Evolutionary conservation across 257 asterid species (phyloP), one percentile per base, ranked within the genome.

Genomic region (Linderniella brevidens): DNA sequence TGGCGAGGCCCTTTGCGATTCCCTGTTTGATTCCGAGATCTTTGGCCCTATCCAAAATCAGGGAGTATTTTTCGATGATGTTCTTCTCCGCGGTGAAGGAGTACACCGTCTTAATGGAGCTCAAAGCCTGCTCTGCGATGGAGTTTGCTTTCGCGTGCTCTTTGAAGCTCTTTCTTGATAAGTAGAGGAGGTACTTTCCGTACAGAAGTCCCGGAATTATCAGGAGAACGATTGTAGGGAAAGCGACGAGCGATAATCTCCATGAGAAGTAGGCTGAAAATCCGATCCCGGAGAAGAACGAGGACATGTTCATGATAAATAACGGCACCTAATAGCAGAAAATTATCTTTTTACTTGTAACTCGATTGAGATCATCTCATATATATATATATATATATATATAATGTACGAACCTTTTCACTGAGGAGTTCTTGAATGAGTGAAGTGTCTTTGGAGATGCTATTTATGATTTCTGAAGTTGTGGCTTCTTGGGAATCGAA

Each of bases 1-100:
- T 59, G 0, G 94, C 94, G 18, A 81, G 68, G 11, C 94, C 96
- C 60, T 86, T 86, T 0, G 86, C 94, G 0, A 78, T 68, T 4
- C 96, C 94, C 68, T 81, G 93, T 44, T 76, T 78, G n/a, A 86
- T 74, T 46, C 96, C 96, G 9, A 76, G 68, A 58, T 57, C 68
- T 29, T 59, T 74, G 0, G 92, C 76, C 14, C 62, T 59, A 18
- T 78, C 92, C 61, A 86, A 48, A 32, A 74, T 73, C 0, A 38
- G 40, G 0, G 83, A 74, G 20, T 81, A 86, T 15, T 68, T 76
- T 13, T 81, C 75, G 17, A 81, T 46, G 13, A 86, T 75, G 50
- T 77, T 63, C 59, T 38, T 81, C 53, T 86, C 96, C 41, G 92
- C 96, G 3, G 96, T 81, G 56, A 78, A 81, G 2, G 96, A 74